phyloP scores from a whole-genome alignment of 2,329 filamentous ascomycete species.

The Myotisia sp. region DNA sequence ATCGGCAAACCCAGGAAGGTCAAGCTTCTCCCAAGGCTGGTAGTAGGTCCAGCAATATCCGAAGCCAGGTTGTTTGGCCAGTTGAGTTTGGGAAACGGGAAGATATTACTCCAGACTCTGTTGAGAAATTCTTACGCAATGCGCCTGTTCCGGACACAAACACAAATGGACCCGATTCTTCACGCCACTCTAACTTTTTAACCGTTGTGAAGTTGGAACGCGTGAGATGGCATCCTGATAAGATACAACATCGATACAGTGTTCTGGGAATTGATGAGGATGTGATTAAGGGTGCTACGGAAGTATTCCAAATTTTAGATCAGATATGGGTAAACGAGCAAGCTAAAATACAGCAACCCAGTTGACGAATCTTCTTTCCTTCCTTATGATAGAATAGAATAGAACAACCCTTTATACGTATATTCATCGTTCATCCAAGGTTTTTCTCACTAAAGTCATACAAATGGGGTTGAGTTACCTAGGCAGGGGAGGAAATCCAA shows the following conservation, averaged over 20 bases:
- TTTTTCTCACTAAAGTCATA: background rate
- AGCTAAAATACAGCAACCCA: background rate
- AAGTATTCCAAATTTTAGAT: slow-evolving; percentile 84
- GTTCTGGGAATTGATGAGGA: slow-evolving; percentile 52
- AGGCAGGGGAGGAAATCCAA: background rate
- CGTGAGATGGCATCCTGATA: slow-evolving; percentile 93
- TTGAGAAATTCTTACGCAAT: slow-evolving; percentile 56
- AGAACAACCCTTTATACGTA: background rate
- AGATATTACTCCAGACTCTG: slow-evolving; percentile 44
- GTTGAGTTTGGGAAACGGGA: slow-evolving; percentile 45
- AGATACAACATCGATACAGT: slow-evolving; percentile 81
- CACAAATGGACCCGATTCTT: slow-evolving; percentile 1
- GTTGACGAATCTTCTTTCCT: too few species aligned
- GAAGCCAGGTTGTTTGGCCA: slow-evolving; percentile 71
- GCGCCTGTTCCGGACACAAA: slow-evolving; percentile 23
- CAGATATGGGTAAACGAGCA: slow-evolving; percentile 56
- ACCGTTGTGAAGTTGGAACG: slow-evolving; percentile 64
- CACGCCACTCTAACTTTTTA: slow-evolving; percentile 23
- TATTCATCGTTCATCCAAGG: background rate
- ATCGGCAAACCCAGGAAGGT: slow-evolving; percentile 6
- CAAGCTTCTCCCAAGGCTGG: slow-evolving; percentile 8
- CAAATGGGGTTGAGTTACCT: background rate
- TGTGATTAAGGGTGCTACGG: slow-evolving; percentile 67
- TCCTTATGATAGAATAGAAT: background rate
- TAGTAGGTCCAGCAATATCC: slow-evolving; percentile 23